phyloP scores from a whole-genome alignment of 306 rosid genomes.

The Vicia sativa region DNA sequence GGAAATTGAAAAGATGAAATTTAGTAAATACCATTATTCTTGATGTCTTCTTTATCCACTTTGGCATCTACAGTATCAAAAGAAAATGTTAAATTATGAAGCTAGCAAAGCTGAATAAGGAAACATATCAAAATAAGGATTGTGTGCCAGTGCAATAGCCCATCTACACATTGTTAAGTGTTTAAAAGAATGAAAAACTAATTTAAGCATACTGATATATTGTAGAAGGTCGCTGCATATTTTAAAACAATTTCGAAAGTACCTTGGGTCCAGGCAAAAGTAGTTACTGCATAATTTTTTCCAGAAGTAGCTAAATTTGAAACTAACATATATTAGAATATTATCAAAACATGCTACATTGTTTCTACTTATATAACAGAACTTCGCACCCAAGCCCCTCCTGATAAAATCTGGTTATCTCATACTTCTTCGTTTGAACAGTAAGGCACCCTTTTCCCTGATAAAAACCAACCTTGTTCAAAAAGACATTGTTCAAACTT shows the following conservation, averaged over 20 bases:
- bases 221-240: conserved; percentile 7
- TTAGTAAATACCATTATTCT: conserved; percentile 58
- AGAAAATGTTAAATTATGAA: conserved; percentile 33
- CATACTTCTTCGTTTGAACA: conserved; percentile 2
- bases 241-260: conserved; percentile 19
- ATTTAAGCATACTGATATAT: conserved; percentile 10
- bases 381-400: conserved; percentile 16
- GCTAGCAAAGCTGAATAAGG: conserved; percentile 23
- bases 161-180: not conserved
- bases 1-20: conserved; percentile 32
- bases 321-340: not conserved
- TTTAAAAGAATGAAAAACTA: conserved; percentile 18
- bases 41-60: conserved; percentile 73
- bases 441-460: not conserved
- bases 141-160: not conserved
- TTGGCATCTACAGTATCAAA: conserved; percentile 64
- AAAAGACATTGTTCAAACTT: too few relatives aligned
- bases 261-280: too few relatives aligned
- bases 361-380: not conserved
- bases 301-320: not conserved
- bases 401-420: not conserved
- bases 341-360: conserved; percentile 5
- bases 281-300: not conserved
- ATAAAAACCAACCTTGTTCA: not conserved
- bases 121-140: conserved; percentile 23